Evolutionary conservation across 108 stramenopile genomes (phyloP), one percentile per base, ranked within the genome.

Genomic region (Pseudonitzschia delicatissima): DNA sequence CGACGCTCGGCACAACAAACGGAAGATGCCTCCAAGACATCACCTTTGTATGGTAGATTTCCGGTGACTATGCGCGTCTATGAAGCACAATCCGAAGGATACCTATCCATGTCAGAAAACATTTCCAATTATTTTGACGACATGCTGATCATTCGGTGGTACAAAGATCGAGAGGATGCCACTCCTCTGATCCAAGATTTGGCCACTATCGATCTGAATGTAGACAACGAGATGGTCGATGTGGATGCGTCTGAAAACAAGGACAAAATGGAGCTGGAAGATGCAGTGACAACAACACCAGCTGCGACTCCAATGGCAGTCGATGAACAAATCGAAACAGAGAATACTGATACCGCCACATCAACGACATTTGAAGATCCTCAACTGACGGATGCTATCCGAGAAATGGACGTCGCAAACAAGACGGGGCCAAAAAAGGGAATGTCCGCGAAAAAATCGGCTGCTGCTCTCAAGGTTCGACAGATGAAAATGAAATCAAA

Each of bases 401-500:
- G 55, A 47, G 33, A 18, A 15, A 27, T 71, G 52, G 58, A 57
- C 7, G 35, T 25, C 5, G 29, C n/a, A 11, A 53, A 31, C 18
- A 69, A 61, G 23, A 60, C 57, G 57, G 68, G 51, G 66, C 50
- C 65, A 45, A 47, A 50, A 49, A 74, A 69, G 42, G 45, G n/a
- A 1, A 67, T 34, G n/a, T 44, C 62, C 26, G 55, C 15, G n/a
- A 80, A 80, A 45, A 12, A 52, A 11, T 60, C 57, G 0, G 69
- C 73, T 3, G 69, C 73, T 18, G 62, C 67, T 23, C 45, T 32
- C 33, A 83, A 83, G 44, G 76, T 83, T 5, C 40, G 67, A n/a
- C 67, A 77, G 37, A 77, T 83, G 79, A 71, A 77, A 31, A 76
- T 83, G 50, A 83, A 83, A 66, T 61, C 60, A 3, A 79, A 73